These are phyloP conservation scores for Capsella bursapastoris DNA, from an alignment of 345 rosid genomes.

Conservation along the genomic window DNA sequence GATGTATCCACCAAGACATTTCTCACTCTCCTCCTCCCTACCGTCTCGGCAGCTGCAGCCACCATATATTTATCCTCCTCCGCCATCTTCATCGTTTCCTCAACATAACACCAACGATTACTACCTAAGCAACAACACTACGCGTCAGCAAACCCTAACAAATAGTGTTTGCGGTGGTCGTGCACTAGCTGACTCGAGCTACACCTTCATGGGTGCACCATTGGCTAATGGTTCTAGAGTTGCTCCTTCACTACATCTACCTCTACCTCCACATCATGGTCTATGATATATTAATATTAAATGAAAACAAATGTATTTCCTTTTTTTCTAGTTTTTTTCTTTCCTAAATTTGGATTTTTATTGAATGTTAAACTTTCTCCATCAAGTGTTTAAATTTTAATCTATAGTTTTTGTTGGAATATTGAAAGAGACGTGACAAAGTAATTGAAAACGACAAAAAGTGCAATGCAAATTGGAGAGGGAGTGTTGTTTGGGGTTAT, in stretches of 20 bases:
- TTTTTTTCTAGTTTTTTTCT: not conserved
- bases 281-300: not conserved
- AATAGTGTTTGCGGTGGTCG: constrained; percentile 23
- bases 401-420: constrained; percentile 25
- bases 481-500: constrained; percentile 33
- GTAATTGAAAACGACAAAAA: constrained; percentile 42
- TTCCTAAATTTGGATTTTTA: not conserved
- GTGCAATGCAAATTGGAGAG: constrained; percentile 30
- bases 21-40: constrained; percentile 48
- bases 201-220: constrained; percentile 49
- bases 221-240: constrained; percentile 41
- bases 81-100: constrained; percentile 47
- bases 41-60: constrained; percentile 42
- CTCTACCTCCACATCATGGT: constrained; percentile 38
- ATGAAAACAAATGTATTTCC: not conserved
- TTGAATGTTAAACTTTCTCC: constrained; percentile 10
- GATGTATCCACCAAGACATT: constrained; percentile 57
- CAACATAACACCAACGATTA: constrained; percentile 54
- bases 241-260: constrained; percentile 20
- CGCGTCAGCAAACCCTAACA: constrained; percentile 44
- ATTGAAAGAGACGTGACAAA: constrained; percentile 39
- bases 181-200: constrained; percentile 30
- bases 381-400: not conserved
- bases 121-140: constrained; percentile 57
- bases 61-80: constrained; percentile 53